Conservation (phyloP, 2,329 filamentous ascomycete species). For the Monosporascus sp. region DNA sequence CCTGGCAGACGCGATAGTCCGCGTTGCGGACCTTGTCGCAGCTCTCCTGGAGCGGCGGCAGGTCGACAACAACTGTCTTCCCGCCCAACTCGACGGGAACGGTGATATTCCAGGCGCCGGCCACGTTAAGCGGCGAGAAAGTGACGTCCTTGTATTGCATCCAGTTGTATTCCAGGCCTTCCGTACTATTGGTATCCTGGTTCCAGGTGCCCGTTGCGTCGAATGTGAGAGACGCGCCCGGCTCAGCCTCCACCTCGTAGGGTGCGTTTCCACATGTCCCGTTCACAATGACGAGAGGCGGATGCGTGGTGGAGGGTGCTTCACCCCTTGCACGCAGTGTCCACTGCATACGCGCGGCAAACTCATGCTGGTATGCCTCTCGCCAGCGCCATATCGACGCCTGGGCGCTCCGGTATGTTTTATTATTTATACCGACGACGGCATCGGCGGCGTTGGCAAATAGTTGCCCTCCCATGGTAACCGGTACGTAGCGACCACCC, state of each 20-base stretch:
- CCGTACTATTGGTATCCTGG: conserved; percentile 27
- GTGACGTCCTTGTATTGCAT: neutral
- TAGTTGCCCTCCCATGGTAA: conserved; percentile 22
- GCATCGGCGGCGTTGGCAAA: conserved; percentile 26
- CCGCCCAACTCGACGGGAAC: neutral
- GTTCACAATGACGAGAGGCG: conserved; percentile 39
- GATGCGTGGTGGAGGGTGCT: conserved; percentile 36
- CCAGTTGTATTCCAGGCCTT: neutral
- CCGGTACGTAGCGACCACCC: conserved; percentile 40
- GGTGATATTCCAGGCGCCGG: neutral
- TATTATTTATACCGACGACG: conserved; percentile 23
- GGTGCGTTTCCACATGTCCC: conserved; percentile 33
- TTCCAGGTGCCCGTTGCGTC: conserved; percentile 43
- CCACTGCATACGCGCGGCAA: conserved; percentile 38
- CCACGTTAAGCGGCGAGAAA: neutral
- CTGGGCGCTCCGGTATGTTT: conserved; percentile 21
- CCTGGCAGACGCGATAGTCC: neutral
- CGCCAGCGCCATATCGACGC: conserved; percentile 39
- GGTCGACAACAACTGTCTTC: neutral
- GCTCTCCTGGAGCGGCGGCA: neutral
- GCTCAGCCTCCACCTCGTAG: conserved; percentile 34
- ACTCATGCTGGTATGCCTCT: conserved; percentile 35
- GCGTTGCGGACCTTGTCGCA: neutral
- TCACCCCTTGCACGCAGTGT: conserved; percentile 14
- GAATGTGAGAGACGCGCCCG: conserved; percentile 33